Base-by-base conservation (phyloP, 768 basidiomycete genomes). In the Pleurotus salmoneostramineus region DNA sequence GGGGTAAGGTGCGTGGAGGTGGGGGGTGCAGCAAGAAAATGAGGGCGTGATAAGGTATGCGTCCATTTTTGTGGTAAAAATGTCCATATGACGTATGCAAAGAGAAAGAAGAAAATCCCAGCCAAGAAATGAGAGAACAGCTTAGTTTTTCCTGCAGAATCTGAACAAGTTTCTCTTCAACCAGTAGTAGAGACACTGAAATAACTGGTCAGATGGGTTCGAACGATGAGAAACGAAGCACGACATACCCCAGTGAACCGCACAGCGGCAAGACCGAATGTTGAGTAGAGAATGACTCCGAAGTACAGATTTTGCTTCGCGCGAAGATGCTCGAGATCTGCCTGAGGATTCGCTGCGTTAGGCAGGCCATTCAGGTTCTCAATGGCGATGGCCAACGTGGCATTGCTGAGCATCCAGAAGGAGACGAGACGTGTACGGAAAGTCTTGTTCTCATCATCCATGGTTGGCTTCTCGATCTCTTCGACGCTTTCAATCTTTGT, bases 161-260 rank as follows among this genome's bases (percentile, higher is more conserved):
- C 87, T 77, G 83, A 91, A 93, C 51, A 93, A 71, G 71, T 92
- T 91, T 62, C 90, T 83, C 71, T 82, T 89, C 77, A 92, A 81
- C 79, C 85, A 90, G 75, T 93, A 93, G 69, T 67, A 91, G 63
- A 93, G 67, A 69, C 91, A 93, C 91, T 40, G 10, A 11, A 21
- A 27, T 12, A 31, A 7, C 17, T 10, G n/a, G 37, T 33, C 14
- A 33, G 12, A 6, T 52, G 58, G 59, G n/a, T 51, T 34, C 36
- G 59, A 27, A 47, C 14, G 1, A 21, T 17, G 15, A 11, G 5
- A 44, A 56, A 44, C 31, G 33, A 48, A 12, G 36, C 7, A 36
- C 14, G 47, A 33, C 49, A 36, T 70, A 92, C 91, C 67, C 92
- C 92, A 54, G 69, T 56, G 73, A 94, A 91, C 58, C 91, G 84